Conservation (phyloP, 257 asterid genomes). For the Mitragyna speciosa region DNA sequence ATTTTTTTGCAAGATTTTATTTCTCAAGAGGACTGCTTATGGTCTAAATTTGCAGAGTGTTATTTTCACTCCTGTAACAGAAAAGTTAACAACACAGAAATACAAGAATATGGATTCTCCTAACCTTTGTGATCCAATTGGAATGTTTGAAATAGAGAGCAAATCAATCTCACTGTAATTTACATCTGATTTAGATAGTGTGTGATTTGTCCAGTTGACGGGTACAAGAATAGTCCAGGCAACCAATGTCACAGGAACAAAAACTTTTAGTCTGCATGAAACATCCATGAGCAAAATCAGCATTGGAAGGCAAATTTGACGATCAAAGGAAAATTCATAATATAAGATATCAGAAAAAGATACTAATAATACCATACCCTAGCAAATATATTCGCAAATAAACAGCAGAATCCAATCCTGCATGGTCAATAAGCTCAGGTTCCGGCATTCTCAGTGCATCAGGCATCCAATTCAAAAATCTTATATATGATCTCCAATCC, state of each 20-base stretch:
- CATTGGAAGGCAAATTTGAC: background rate
- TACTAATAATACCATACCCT: slow-evolving; percentile 47
- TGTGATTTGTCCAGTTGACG: slow-evolving; percentile 87
- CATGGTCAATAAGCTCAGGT: slow-evolving; percentile 90
- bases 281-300: slow-evolving; percentile 18
- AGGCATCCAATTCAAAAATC: slow-evolving; percentile 91
- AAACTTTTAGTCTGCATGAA: slow-evolving; percentile 76
- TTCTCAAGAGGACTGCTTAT: background rate
- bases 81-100: slow-evolving; percentile 1
- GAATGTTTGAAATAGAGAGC: slow-evolving; percentile 88
- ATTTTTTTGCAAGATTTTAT: background rate
- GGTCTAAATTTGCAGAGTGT: background rate
- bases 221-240: slow-evolving; percentile 89
- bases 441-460: slow-evolving; percentile 98
- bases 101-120: slow-evolving; percentile 9
- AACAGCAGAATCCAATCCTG: slow-evolving; percentile 91
- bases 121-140: slow-evolving; percentile 71
- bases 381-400: slow-evolving; percentile 90
- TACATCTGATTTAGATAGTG: slow-evolving; percentile 52
- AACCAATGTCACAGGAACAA: slow-evolving; percentile 76
- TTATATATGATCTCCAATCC: slow-evolving; percentile 85
- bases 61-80: background rate
- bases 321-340: background rate
- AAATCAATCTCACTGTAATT: slow-evolving; percentile 71
- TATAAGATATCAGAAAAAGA: background rate